phyloP scores from a whole-genome alignment of 441 rosid species.

The Populus hybrid region DNA sequence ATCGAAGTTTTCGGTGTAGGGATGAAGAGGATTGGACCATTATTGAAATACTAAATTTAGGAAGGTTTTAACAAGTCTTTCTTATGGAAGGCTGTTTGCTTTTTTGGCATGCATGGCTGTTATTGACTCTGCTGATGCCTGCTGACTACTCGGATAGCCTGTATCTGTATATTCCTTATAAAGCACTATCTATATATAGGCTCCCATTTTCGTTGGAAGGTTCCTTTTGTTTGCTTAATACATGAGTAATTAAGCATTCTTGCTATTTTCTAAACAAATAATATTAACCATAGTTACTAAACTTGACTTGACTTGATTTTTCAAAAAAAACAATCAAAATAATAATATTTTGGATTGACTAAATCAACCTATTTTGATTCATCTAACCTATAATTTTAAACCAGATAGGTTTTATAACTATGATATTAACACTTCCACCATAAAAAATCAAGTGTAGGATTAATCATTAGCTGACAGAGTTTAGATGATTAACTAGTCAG shows the following conservation, averaged over 20 bases:
- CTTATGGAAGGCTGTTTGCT: neutral
- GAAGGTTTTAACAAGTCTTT: slow-evolving; percentile 20
- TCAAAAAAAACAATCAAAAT: too few species aligned
- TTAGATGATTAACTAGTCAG: too few species aligned
- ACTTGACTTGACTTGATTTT: too few species aligned
- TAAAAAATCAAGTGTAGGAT: neutral
- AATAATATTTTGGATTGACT: too few species aligned
- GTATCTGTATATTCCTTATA: neutral
- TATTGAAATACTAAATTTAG: slow-evolving; percentile 24
- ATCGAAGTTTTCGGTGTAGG: slow-evolving; percentile 17
- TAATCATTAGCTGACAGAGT: neutral
- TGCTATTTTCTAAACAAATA: neutral
- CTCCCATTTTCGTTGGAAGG: neutral
- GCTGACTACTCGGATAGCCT: slow-evolving; percentile 6
- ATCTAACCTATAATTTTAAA: too few species aligned
- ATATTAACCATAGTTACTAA: too few species aligned
- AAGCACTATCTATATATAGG: neutral
- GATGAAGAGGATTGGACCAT: slow-evolving; percentile 1
- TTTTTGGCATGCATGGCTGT: neutral
- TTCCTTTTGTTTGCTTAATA: neutral
- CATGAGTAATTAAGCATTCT: too few species aligned
- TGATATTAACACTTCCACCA: too few species aligned
- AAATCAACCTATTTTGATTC: too few species aligned
- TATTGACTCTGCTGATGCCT: neutral
- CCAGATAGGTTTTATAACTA: too few species aligned